Base-by-base conservation (phyloP, 2,329 filamentous ascomycete genomes). In the Nemania bipapillata region DNA sequence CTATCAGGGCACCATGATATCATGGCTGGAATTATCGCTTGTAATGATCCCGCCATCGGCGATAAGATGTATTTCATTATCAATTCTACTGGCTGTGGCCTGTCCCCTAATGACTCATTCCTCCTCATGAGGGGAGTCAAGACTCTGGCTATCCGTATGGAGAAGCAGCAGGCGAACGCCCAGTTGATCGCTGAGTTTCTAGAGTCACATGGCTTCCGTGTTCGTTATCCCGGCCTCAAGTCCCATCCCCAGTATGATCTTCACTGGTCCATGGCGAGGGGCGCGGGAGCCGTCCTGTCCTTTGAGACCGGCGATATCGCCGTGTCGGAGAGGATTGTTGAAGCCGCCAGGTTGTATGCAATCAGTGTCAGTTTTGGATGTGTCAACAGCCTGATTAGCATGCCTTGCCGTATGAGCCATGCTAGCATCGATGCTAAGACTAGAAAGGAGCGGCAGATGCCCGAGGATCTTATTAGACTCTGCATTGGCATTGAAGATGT, bases 391-490 rank as follows among this genome's bases (percentile, higher is more conserved):
- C 84, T 99, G 80, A 99, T 99, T 81, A 97, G 94, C 83, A 97
- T 99, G 95, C 95, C 96, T 8, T 99, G 96, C 83, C 94, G 95
- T 77, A 99, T 99, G 96, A 98, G 95, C 82, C 96, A 99, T 81
- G 96, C 96, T 45, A 97, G 93, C 79, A 99, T 99, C 77, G 96
- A 98, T 78, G 92, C 94, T 67, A 97, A 97, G 84, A 98, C 94
- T 60, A 86, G 96, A 74, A 86, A 89, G 75, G 94, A 97, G 82
- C 88, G 94, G 72, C 91, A 95, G 72, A 92, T 99, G 90, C 96
- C 96, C 11, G 96, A 99, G 82, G 96, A 99, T 79, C 91, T 99
- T 69, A 98, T 99, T 76, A 88, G 96, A 64, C 82, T 99, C 63
- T 99, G 96, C 78, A 94, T 99, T 52, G 96, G 96, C 53, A 99